These are phyloP conservation scores for Berberis thunbergii DNA, from an alignment of 164 flowering plant species.

Conservation along the genomic window DNA sequence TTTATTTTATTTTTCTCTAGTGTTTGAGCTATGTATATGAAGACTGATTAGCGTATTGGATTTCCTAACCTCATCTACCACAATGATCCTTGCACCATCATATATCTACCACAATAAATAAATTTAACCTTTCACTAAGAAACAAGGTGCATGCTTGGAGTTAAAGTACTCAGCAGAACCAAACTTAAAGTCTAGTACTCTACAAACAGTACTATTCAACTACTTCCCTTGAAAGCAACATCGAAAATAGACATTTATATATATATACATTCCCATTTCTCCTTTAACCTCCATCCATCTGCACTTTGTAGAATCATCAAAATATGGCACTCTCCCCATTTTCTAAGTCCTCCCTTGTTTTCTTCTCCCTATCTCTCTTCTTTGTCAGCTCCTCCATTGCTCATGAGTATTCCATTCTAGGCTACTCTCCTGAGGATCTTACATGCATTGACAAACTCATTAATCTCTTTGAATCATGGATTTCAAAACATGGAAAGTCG, in stretches of 20 bases:
- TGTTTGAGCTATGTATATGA: too few species aligned
- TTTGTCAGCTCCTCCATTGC: slow-evolving; percentile 9
- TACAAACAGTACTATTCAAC: background rate
- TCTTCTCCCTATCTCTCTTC: background rate
- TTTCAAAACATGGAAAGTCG: slow-evolving; percentile 40
- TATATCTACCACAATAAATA: too few species aligned
- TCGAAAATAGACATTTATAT: slow-evolving; percentile 9
- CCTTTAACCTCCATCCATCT: slow-evolving; percentile 8
- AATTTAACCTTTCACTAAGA: background rate
- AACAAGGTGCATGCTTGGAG: slow-evolving; percentile 22
- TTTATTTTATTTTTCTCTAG: too few species aligned
- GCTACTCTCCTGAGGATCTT: slow-evolving; percentile 52
- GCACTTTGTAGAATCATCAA: background rate
- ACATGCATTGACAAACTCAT: slow-evolving; percentile 45
- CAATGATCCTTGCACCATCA: too few species aligned
- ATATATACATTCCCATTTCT: background rate
- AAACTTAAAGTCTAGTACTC: slow-evolving; percentile 38
- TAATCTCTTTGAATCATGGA: slow-evolving; percentile 65
- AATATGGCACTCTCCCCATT: slow-evolving; percentile 26
- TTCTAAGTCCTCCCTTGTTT: slow-evolving; percentile 12
- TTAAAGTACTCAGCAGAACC: slow-evolving; percentile 25
- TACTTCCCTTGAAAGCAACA: slow-evolving; percentile 42
- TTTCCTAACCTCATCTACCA: too few species aligned
- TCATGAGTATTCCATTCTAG: slow-evolving; percentile 60
- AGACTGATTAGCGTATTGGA: too few species aligned